Evolutionary conservation across 2,329 filamentous ascomycete species (phyloP).

Genomic region (Trichoderma brevicompactum): DNA sequence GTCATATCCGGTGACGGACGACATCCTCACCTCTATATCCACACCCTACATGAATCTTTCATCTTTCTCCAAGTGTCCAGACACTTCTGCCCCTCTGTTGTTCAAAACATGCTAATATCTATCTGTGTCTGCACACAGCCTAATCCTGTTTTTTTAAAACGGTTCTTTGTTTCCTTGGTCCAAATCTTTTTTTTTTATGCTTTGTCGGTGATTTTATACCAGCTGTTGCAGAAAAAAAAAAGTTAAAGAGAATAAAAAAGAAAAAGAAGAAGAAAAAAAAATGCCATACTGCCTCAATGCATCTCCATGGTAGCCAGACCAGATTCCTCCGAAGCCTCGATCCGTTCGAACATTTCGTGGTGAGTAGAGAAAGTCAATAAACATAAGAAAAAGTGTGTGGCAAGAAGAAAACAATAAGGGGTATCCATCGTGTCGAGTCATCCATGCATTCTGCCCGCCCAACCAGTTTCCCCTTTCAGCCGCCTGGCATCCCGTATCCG

Average conservation of each 20-base stretch:
- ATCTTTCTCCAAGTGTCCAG: conserved; percentile 31
- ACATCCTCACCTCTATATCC: conserved; percentile 48
- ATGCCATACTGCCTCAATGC: conserved; percentile 26
- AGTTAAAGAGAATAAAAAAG: background rate
- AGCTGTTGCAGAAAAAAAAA: conserved; percentile 12
- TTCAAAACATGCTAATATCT: conserved; percentile 21
- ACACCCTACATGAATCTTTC: conserved; percentile 35
- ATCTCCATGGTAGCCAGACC: conserved; percentile 35
- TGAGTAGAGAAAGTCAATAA: conserved; percentile 30
- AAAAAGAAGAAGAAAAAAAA: background rate
- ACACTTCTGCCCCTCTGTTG: conserved; percentile 35
- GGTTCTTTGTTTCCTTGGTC: conserved; percentile 24
- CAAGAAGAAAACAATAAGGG: conserved; percentile 42
- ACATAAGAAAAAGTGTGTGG: conserved; percentile 34
- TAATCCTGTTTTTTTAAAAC: conserved; percentile 26
- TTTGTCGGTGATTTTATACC: conserved; percentile 29
- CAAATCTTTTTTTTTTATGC: conserved; percentile 30
- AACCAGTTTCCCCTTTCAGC: conserved; percentile 37
- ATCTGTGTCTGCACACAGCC: conserved; percentile 30
- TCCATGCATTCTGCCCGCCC: conserved; percentile 51
- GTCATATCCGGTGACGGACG: conserved; percentile 48
- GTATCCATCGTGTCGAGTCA: conserved; percentile 52
- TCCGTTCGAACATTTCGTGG: conserved; percentile 20
- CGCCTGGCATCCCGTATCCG: conserved; percentile 31
- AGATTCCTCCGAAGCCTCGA: conserved; percentile 19